Conservation (phyloP, 164 flowering plant genomes). For the Nymphaea colorata region DNA sequence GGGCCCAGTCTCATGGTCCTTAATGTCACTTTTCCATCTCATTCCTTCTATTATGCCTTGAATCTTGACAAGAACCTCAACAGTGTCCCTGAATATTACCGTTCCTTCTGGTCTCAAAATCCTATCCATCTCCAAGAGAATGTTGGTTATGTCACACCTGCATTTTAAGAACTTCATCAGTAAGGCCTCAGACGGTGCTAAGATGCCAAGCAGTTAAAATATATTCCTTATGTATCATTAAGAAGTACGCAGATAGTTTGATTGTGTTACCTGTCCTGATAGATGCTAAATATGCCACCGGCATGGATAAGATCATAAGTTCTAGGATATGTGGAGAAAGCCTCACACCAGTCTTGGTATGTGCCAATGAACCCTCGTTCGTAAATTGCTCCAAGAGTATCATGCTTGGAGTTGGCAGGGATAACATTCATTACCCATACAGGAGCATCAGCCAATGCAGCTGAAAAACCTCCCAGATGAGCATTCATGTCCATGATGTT, state of each 20-base stretch:
- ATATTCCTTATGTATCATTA: background rate
- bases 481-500: slow-evolving; percentile 99
- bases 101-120: slow-evolving; percentile 94
- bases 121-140: slow-evolving; percentile 93
- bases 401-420: slow-evolving; percentile 53
- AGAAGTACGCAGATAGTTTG: background rate
- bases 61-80: slow-evolving; percentile 78
- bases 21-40: slow-evolving; percentile 79
- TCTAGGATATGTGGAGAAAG: slow-evolving; percentile 94
- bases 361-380: slow-evolving; percentile 92
- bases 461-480: slow-evolving; percentile 85
- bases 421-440: slow-evolving; percentile 98
- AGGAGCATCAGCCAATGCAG: slow-evolving; percentile 59
- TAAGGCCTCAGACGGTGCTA: background rate
- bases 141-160: slow-evolving; percentile 82
- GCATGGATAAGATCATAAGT: slow-evolving; percentile 98
- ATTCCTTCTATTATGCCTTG: slow-evolving; percentile 64
- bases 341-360: slow-evolving; percentile 97
- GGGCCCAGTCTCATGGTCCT: slow-evolving; percentile 93
- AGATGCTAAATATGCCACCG: slow-evolving; percentile 53
- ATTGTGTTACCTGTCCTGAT: slow-evolving; percentile 65
- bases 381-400: slow-evolving; percentile 73
- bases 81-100: slow-evolving; percentile 77
- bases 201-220: background rate
- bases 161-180: slow-evolving; percentile 1